A percentile compares a stretch with the other conserved stretches of the same genome.
phyloP scores from a whole-genome alignment of 2,329 filamentous ascomycete species.

The Pseudogymnoascus sp. region DNA sequence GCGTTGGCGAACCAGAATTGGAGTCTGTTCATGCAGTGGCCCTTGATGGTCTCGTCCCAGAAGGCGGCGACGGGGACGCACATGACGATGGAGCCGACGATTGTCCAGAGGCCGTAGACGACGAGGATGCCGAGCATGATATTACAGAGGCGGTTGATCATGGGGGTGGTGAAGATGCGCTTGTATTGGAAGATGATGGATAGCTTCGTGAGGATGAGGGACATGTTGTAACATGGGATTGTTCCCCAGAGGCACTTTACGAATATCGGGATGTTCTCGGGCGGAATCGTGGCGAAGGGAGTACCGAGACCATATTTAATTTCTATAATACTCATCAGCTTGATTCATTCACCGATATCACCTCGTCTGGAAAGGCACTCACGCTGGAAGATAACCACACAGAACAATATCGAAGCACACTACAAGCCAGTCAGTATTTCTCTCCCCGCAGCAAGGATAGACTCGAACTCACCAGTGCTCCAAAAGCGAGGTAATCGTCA shows the following conservation, averaged over 20 bases:
- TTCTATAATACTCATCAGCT: background rate
- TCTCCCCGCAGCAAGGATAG: background rate
- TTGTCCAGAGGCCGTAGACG: slow-evolving; percentile 22
- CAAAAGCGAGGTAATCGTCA: background rate
- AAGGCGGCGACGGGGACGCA: slow-evolving; percentile 18
- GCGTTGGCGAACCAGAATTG: slow-evolving; percentile 42
- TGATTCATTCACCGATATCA: background rate
- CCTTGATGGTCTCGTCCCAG: slow-evolving; percentile 7
- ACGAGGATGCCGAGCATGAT: slow-evolving; percentile 17
- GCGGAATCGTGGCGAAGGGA: background rate
- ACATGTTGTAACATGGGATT: slow-evolving; percentile 21
- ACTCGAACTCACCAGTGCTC: background rate
- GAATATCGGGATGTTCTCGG: background rate
- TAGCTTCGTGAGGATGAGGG: slow-evolving; percentile 22
- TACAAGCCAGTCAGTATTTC: background rate
- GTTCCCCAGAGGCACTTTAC: slow-evolving; percentile 22
- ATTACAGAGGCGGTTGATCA: slow-evolving; percentile 19
- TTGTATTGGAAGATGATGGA: slow-evolving; percentile 24
- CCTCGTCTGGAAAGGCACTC: background rate
- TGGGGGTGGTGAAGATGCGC: slow-evolving; percentile 21
- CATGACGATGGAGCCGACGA: slow-evolving; percentile 22
- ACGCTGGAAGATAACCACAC: background rate
- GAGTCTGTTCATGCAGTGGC: slow-evolving; percentile 23
- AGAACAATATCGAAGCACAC: background rate
- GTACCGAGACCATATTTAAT: background rate